Percentiles rank a stretch among this genome's conserved stretches.
Evolutionary conservation across 352 stramenopile genomes (phyloP).

Genomic region (Globisporangium spinosum): DNA sequence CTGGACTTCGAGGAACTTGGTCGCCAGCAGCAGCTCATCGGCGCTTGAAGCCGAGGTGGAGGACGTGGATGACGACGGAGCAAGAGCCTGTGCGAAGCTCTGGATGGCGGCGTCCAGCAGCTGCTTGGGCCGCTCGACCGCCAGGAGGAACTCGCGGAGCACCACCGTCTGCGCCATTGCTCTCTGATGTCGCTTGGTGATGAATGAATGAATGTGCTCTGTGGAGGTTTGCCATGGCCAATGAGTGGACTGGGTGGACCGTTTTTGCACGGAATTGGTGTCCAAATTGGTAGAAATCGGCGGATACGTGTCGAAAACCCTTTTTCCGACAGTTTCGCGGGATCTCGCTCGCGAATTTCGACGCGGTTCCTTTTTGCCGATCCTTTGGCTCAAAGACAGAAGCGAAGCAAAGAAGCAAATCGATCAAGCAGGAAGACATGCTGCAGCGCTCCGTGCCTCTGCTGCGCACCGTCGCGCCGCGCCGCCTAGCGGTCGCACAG

Average conservation of each 20-base stretch:
- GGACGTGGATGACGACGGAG: background rate
- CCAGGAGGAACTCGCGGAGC: conserved; percentile 69
- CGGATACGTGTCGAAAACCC: background rate
- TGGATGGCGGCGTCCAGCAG: conserved; percentile 51
- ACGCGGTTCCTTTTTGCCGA: background rate
- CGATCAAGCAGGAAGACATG: background rate
- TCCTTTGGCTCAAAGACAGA: background rate
- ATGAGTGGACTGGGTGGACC: background rate
- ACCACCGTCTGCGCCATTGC: conserved; percentile 18
- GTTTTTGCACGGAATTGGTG: background rate
- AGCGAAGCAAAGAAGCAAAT: background rate
- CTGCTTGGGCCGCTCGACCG: conserved; percentile 51
- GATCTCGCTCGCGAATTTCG: background rate
- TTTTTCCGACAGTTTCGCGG: background rate
- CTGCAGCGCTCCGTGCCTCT: conserved; percentile 10
- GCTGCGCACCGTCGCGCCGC: background rate
- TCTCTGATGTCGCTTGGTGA: background rate
- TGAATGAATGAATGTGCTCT: background rate
- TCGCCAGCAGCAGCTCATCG: conserved; percentile 9
- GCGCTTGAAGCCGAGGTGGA: background rate
- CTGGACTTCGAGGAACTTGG: conserved; percentile 51
- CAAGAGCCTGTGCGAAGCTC: conserved; percentile 32
- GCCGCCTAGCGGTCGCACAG: background rate
- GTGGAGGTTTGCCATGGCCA: conserved; percentile 5
- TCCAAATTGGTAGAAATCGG: background rate